These are phyloP conservation scores for Zymoseptoria passerinii DNA, from an alignment of 2,329 filamentous ascomycete genomes.

Conservation along the genomic window DNA sequence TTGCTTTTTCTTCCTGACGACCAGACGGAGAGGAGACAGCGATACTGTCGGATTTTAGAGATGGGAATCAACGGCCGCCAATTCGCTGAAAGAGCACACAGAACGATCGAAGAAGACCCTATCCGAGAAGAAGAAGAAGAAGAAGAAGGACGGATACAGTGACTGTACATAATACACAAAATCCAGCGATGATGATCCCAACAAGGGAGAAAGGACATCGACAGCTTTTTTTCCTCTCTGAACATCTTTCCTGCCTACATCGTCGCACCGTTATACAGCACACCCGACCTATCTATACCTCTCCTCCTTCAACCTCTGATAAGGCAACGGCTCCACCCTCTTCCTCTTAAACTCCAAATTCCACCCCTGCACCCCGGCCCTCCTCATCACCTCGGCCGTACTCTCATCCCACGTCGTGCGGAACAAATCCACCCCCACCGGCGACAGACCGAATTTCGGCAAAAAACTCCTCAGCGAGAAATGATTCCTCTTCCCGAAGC, in stretches of 20 bases:
- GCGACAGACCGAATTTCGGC: constrained; percentile 57
- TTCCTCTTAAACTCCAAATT: constrained; percentile 79
- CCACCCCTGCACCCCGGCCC: constrained; percentile 63
- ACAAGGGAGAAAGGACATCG: background rate
- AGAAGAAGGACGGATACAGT: constrained; percentile 1
- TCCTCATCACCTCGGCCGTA: constrained; percentile 79
- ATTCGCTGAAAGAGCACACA: no score
- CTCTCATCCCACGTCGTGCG: constrained; percentile 81
- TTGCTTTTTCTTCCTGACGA: background rate
- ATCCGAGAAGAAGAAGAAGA: no score
- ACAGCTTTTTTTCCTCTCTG: background rate
- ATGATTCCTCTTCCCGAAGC: constrained; percentile 40
- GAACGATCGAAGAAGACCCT: no score
- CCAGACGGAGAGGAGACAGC: background rate
- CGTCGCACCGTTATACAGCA: background rate
- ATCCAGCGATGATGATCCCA: background rate
- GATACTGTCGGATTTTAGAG: background rate
- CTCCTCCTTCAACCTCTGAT: constrained; percentile 49
- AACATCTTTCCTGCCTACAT: background rate
- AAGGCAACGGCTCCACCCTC: constrained; percentile 60
- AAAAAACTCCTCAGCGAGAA: constrained; percentile 71
- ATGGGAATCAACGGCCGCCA: background rate
- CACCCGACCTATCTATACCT: constrained; percentile 35
- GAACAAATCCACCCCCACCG: constrained; percentile 83
- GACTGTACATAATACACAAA: constrained; percentile 6